Percentiles rank a stretch among this genome's conserved stretches.
Evolutionary conservation across 164 flowering plant genomes (phyloP).

Genomic region (Magnolia officinalis): DNA sequence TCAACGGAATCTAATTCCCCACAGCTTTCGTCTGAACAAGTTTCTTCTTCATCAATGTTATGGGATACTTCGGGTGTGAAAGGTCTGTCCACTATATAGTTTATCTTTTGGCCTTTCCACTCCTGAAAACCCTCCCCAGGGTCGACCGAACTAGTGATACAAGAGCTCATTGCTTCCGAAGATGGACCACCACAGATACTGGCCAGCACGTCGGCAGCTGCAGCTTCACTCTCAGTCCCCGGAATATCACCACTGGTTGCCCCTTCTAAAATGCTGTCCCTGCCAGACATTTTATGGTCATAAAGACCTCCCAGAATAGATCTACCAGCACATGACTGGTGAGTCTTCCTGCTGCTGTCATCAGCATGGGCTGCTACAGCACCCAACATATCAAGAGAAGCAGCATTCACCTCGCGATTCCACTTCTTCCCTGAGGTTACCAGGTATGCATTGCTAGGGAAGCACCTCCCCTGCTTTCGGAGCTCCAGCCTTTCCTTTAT

Average conservation of each 20-base stretch:
- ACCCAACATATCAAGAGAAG: slow-evolving; percentile 80
- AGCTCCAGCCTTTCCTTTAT: slow-evolving; percentile 46
- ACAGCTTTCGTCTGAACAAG: slow-evolving; percentile 90
- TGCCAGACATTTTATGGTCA: slow-evolving; percentile 19
- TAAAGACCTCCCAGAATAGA: slow-evolving; percentile 21
- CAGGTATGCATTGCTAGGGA: slow-evolving; percentile 47
- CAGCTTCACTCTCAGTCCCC: slow-evolving; percentile 58
- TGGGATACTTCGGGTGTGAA: slow-evolving; percentile 59
- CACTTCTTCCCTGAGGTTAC: slow-evolving; percentile 66
- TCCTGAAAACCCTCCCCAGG: slow-evolving; percentile 54
- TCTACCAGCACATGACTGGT: slow-evolving; percentile 27
- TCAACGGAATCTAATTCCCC: slow-evolving; percentile 69
- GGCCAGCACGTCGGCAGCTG: slow-evolving; percentile 81
- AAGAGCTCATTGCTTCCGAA: slow-evolving; percentile 91
- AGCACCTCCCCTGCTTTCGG: slow-evolving; percentile 41
- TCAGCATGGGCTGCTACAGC: slow-evolving; percentile 55
- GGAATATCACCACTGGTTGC: slow-evolving; percentile 30
- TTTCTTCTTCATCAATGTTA: slow-evolving; percentile 59
- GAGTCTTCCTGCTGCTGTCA: slow-evolving; percentile 18
- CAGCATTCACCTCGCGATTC: slow-evolving; percentile 65
- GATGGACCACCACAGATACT: slow-evolving; percentile 83
- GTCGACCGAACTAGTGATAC: slow-evolving; percentile 72
- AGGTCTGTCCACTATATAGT: slow-evolving; percentile 26
- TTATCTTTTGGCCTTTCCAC: slow-evolving; percentile 41
- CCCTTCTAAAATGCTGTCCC: slow-evolving; percentile 31